Base-by-base conservation (phyloP, 2,329 filamentous ascomycete species). In the Epichloe brachyelytri region DNA sequence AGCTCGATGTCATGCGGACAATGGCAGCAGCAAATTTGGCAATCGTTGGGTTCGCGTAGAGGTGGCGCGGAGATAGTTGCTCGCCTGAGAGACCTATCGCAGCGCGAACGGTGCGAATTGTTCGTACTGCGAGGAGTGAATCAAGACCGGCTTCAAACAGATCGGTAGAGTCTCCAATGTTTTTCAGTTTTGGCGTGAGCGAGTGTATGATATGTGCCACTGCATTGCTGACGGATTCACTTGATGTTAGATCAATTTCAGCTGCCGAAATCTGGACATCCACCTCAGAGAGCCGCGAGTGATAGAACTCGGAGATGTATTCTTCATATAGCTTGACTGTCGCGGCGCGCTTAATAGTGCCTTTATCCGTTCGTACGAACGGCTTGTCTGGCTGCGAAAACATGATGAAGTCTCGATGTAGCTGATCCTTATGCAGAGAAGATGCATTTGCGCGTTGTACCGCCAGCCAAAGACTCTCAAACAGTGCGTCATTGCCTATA, bases 271-370 rank as follows among this genome's bases (percentile, higher is more conserved):
- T 20, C 58, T 57, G 4, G 55, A 19, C 0, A 62, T 39, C 53
- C 11, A 51, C 57, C 8, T 61, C 58, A 10, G 61, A 48, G 10
- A 50, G 50, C 7, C 55, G 54, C 2, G 60, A 56, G 17, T 47
- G 52, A 54, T 77, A 78, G 4, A 77, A 61, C 0, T 63, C 62
- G 4, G 76, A 68, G 40, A 78, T 76, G 51, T 76, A 73, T 1
- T 66, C 56, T 2, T 59, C 58, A 46, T 75, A 78, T 1, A 70
- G 59, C 2, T 58, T 54, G 7, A 68, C 51, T 2, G 73, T 72
- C 0, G 64, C 62, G 0, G 61, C 62, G 3, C 72, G 66, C 57
- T 71, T 69, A 4, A 73, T 63, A 0, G 66, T 72, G 0, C 71
- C 69, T 57, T 78, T 76, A 14, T 70, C 66, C 0, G 74, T 72